These are phyloP conservation scores for Zea luxurians DNA, from an alignment of 176 grass and related monocot species.

Conservation along the genomic window DNA sequence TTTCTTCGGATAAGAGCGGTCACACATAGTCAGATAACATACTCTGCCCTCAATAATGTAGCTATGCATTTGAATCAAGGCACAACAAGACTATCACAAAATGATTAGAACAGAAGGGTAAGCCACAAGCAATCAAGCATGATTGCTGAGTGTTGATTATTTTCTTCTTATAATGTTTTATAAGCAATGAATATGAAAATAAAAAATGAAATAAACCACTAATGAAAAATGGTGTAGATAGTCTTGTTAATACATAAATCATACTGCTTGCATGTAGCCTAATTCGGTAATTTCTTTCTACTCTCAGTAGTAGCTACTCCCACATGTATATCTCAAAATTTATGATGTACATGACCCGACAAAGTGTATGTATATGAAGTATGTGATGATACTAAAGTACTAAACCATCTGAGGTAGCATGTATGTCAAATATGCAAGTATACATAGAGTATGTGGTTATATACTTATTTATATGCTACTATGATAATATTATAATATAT, in stretches of 20 bases:
- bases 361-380: no score
- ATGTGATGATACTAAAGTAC: no score
- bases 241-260: slow-evolving; percentile 6
- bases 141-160: neutral
- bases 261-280: neutral
- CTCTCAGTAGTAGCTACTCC: no score
- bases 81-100: neutral
- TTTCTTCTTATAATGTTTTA: neutral
- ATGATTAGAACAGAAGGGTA: neutral
- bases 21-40: slow-evolving; percentile 97
- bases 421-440: no score
- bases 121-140: neutral
- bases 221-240: neutral
- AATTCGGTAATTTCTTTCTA: no score
- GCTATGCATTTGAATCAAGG: slow-evolving; percentile 58
- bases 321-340: no score
- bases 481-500: no score
- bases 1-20: slow-evolving; percentile 95
- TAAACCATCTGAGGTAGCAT: no score
- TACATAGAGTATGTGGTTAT: no score
- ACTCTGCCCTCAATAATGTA: slow-evolving; percentile 94
- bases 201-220: neutral
- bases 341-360: no score
- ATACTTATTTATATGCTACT: no score
- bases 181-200: neutral